Evolutionary conservation across 2,329 filamentous ascomycete genomes (phyloP).

Genomic region (Cytospora schulzeri): DNA sequence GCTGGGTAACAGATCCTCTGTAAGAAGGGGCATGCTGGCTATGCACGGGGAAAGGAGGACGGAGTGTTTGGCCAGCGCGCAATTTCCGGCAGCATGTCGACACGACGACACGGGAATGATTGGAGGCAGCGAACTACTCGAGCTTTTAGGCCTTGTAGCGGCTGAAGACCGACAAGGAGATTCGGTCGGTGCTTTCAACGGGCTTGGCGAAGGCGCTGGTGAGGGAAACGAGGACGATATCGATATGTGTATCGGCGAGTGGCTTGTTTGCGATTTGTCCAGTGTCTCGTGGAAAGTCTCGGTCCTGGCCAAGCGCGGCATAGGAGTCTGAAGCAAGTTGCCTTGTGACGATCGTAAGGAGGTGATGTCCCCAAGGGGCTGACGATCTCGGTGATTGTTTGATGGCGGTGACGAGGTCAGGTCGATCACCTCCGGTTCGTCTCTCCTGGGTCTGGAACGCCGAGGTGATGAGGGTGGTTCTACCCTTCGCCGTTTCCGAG

Average conservation of each 20-base stretch:
- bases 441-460: not conserved
- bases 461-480: not conserved
- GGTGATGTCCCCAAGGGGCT: conserved; percentile 25
- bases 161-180: conserved; percentile 30
- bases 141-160: conserved; percentile 28
- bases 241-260: not conserved
- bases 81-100: conserved; percentile 38
- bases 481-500: conserved; percentile 18
- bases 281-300: not conserved
- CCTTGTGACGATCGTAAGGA: conserved; percentile 17
- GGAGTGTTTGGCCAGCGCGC: conserved; percentile 40
- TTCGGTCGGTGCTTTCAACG: not conserved
- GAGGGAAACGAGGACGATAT: not conserved
- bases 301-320: not conserved
- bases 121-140: not conserved
- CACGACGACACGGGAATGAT: conserved; percentile 33
- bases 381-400: conserved; percentile 7
- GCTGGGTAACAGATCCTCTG: conserved; percentile 41
- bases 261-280: not conserved
- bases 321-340: not conserved
- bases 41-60: conserved; percentile 49
- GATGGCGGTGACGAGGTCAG: not conserved
- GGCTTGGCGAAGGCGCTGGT: not conserved
- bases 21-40: conserved; percentile 39
- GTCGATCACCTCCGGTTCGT: not conserved